Percentiles rank a stretch among this genome's conserved stretches.
Conservation (phyloP, 805 yeast genomes). For the Candida tallmaniae region DNA sequence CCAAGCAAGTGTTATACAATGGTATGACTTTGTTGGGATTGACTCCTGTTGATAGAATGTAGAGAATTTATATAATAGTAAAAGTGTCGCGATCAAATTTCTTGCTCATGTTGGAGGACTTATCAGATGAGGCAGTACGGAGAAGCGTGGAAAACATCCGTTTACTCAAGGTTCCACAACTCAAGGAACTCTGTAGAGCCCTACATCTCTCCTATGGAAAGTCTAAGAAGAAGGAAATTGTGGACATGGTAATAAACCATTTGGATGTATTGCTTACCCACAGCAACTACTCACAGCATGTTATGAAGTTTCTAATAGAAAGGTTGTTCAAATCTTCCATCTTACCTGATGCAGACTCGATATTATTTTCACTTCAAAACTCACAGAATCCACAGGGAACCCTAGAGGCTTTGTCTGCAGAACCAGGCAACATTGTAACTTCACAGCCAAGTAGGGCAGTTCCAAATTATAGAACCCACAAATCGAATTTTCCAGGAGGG, state of each 20-base stretch:
- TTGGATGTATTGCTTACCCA: neutral
- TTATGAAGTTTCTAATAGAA: neutral
- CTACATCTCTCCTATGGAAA: slow-evolving; percentile 35
- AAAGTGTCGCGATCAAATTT: too few relatives aligned
- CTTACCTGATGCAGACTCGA: neutral
- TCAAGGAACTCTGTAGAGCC: slow-evolving; percentile 33
- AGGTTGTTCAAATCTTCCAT: neutral
- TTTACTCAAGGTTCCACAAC: slow-evolving; percentile 47
- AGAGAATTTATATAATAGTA: too few relatives aligned
- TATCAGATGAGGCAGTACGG: too few relatives aligned
- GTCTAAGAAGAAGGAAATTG: slow-evolving; percentile 62
- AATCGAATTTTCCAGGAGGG: slow-evolving; percentile 5
- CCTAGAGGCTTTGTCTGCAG: too few relatives aligned
- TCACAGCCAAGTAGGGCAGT: too few relatives aligned
- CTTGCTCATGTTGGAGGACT: too few relatives aligned
- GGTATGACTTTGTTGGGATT: slow-evolving; percentile 89
- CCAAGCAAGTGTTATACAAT: slow-evolving; percentile 81
- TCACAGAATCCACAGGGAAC: too few relatives aligned
- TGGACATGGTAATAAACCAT: slow-evolving; percentile 22
- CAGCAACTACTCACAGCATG: neutral
- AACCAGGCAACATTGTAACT: too few relatives aligned
- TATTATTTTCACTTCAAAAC: neutral
- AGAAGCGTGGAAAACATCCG: too few relatives aligned
- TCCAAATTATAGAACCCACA: slow-evolving; percentile 4
- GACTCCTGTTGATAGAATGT: slow-evolving; percentile 99